phyloP scores from a whole-genome alignment of 805 yeast species.

The Yarrowia yakushimensis region DNA sequence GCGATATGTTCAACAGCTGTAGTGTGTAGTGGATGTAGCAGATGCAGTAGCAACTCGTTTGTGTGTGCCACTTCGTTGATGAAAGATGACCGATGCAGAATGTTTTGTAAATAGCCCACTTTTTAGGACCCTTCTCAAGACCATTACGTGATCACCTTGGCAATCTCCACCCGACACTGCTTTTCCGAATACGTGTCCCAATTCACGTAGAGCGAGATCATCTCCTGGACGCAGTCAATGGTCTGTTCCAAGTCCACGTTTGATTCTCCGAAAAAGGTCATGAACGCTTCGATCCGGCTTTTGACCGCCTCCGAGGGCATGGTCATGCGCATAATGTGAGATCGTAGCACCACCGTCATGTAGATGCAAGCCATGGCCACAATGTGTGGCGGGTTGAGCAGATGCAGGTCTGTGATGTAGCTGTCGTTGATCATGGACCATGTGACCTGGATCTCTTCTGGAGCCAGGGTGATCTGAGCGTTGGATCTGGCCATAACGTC shows the following conservation, averaged over 20 bases:
- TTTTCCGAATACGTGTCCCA: slow-evolving; percentile 80
- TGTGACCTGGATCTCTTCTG: slow-evolving; percentile 67
- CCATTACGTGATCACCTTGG: slow-evolving; percentile 2
- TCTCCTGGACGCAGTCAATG: slow-evolving; percentile 78
- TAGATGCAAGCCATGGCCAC: slow-evolving; percentile 80
- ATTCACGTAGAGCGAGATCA: slow-evolving; percentile 72
- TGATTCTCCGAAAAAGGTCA: slow-evolving; percentile 66
- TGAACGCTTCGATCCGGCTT: slow-evolving; percentile 52
- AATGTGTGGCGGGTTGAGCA: slow-evolving; percentile 84
- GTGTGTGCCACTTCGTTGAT: too few relatives aligned
- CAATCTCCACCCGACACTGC: slow-evolving; percentile 10
- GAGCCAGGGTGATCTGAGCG: slow-evolving; percentile 42
- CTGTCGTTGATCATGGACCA: slow-evolving; percentile 92
- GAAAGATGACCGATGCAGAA: too few relatives aligned
- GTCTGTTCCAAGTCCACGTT: slow-evolving; percentile 75
- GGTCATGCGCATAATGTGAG: slow-evolving; percentile 36
- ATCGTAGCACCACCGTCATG: slow-evolving; percentile 59
- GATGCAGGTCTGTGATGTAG: slow-evolving; percentile 79
- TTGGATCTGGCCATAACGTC: slow-evolving; percentile 53
- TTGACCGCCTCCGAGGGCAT: slow-evolving; percentile 39
- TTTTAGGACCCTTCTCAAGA: too few relatives aligned
- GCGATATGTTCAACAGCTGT: too few relatives aligned
- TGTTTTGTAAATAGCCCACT: too few relatives aligned
- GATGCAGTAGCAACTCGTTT: too few relatives aligned
- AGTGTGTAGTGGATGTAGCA: too few relatives aligned